Evolutionary conservation across 1,139 yeast genomes (phyloP).

Genomic region (Candida tropicalis): DNA sequence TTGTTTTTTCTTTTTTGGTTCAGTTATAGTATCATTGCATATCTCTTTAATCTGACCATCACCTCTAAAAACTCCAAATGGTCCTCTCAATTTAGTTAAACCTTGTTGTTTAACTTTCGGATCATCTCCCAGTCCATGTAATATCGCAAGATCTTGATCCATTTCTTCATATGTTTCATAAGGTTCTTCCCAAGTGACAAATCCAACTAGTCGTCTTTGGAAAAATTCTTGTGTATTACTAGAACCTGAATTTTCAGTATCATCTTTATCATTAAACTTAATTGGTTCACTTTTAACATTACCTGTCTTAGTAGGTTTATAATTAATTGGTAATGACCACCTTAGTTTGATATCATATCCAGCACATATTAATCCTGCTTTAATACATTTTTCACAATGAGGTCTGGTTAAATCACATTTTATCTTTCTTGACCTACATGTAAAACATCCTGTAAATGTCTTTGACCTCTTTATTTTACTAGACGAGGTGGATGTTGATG

Average conservation of each 20-base stretch:
- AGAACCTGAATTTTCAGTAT: constrained; percentile 22
- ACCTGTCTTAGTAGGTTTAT: constrained; percentile 34
- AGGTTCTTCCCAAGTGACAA: constrained; percentile 65
- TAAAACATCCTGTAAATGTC: constrained; percentile 55
- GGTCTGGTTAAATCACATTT: constrained; percentile 52
- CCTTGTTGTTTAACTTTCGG: constrained; percentile 34
- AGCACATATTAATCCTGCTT: constrained; percentile 63
- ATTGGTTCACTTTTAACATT: constrained; percentile 30
- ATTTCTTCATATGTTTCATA: constrained; percentile 80
- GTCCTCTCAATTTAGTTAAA: constrained; percentile 67
- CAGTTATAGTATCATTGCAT: constrained; percentile 9
- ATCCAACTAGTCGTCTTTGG: constrained; percentile 75
- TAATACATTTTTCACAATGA: constrained; percentile 43
- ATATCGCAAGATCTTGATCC: constrained; percentile 67
- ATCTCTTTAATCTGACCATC: constrained; percentile 10
- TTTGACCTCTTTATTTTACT: constrained; percentile 29
- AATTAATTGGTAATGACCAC: constrained; percentile 67
- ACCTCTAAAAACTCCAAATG: constrained; percentile 74
- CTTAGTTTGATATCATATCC: constrained; percentile 82
- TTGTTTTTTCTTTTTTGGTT: not conserved
- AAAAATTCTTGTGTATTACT: constrained; percentile 41
- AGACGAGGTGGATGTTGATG: not conserved
- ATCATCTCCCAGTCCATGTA: constrained; percentile 56
- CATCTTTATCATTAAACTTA: constrained; percentile 26
- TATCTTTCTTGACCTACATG: constrained; percentile 51